These are phyloP conservation scores for Calocera viscosa DNA, from an alignment of 768 basidiomycete genomes.

Conservation along the genomic window DNA sequence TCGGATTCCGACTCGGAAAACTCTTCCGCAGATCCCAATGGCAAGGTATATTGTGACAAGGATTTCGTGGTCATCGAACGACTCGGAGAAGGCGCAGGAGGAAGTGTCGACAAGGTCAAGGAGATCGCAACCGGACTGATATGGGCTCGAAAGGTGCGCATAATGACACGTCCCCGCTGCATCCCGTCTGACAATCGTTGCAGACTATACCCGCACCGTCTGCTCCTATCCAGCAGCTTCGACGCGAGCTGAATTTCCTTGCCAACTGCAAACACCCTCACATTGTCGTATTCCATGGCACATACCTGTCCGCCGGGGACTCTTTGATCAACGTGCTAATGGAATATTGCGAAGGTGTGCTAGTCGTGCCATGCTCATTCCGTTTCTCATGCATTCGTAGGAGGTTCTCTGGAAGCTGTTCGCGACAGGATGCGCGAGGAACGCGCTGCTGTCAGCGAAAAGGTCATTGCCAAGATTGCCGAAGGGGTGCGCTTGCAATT, in stretches of 20 bases:
- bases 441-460: conserved; percentile 69
- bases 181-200: neutral
- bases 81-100: conserved; percentile 90
- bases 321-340: conserved; percentile 80
- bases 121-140: conserved; percentile 66
- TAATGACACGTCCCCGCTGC: neutral
- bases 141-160: conserved; percentile 70
- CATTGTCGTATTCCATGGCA: conserved; percentile 85
- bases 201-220: conserved; percentile 80
- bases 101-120: conserved; percentile 87
- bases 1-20: neutral
- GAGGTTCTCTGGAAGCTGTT: conserved; percentile 74
- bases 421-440: conserved; percentile 71
- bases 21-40: conserved; percentile 19
- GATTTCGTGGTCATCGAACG: conserved; percentile 62
- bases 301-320: conserved; percentile 72
- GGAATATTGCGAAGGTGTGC: conserved; percentile 68
- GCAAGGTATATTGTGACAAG: conserved; percentile 24
- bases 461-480: conserved; percentile 80
- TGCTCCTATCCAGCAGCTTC: conserved; percentile 58
- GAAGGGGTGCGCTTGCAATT: conserved; percentile 57
- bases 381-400: neutral
- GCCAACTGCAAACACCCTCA: conserved; percentile 71
- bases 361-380: neutral
- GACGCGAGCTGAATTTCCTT: conserved; percentile 85